Evolutionary conservation across 2,329 filamentous ascomycete genomes (phyloP).

Genomic region (Beauveria pseudobassiana): DNA sequence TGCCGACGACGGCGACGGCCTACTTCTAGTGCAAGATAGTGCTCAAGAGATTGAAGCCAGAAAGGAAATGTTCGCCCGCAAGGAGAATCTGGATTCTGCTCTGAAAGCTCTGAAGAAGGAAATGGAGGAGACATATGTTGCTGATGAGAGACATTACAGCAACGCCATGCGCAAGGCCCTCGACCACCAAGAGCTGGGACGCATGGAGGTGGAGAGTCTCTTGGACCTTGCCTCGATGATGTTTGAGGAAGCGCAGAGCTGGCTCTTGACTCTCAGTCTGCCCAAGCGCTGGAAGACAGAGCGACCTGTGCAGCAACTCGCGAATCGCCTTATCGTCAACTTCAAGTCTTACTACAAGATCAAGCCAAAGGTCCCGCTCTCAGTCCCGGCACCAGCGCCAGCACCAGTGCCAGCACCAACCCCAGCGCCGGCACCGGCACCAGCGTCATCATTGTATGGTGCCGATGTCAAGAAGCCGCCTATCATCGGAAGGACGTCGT

Average conservation of each 20-base stretch:
- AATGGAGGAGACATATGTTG: conserved; percentile 34
- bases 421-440: conserved; percentile 27
- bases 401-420: conserved; percentile 18
- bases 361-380: conserved; percentile 19
- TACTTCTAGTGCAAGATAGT: conserved; percentile 36
- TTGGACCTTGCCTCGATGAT: conserved; percentile 39
- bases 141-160: conserved; percentile 31
- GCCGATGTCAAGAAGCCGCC: conserved; percentile 23
- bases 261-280: conserved; percentile 33
- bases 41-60: conserved; percentile 47
- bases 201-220: conserved; percentile 34
- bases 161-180: conserved; percentile 36
- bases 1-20: conserved; percentile 28
- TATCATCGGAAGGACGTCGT: conserved; percentile 24
- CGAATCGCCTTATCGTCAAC: conserved; percentile 27
- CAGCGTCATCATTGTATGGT: conserved; percentile 9
- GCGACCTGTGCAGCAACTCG: conserved; percentile 27
- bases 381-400: conserved; percentile 29
- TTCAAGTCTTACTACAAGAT: conserved; percentile 18
- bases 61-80: conserved; percentile 56
- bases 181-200: conserved; percentile 31
- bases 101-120: conserved; percentile 35
- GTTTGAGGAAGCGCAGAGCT: conserved; percentile 37
- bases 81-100: conserved; percentile 54
- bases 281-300: conserved; percentile 35